phyloP scores from a whole-genome alignment of 2,329 filamentous ascomycete species.

The Pyrenochaeta sp. region DNA sequence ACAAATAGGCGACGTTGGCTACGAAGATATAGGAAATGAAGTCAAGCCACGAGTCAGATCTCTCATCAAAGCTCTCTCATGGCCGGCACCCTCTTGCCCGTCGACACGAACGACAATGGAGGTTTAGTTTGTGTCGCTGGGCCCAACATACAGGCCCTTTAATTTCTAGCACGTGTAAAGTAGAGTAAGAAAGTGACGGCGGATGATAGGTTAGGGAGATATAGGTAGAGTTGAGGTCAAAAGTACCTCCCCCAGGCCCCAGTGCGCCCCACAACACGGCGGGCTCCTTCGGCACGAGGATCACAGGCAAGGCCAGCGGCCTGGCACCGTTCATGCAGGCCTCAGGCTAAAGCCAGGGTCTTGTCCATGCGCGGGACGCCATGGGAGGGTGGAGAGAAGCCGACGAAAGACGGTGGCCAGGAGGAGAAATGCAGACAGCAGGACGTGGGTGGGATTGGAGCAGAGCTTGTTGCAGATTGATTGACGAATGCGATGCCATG shows the following conservation, averaged over 20 bases:
- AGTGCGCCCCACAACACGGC: slow-evolving; percentile 29
- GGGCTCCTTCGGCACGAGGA: slow-evolving; percentile 26
- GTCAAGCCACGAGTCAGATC: slow-evolving; percentile 46
- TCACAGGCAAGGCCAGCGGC: slow-evolving; percentile 23
- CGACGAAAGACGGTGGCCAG: slow-evolving; percentile 11
- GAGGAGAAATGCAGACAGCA: slow-evolving; percentile 7
- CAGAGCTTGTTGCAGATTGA: slow-evolving; percentile 42
- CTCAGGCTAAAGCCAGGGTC: slow-evolving; percentile 30
- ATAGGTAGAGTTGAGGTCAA: slow-evolving; percentile 41
- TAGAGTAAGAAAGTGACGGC: slow-evolving; percentile 17
- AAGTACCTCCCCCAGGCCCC: slow-evolving; percentile 21
- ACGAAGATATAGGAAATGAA: slow-evolving; percentile 42
- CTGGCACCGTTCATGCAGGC: slow-evolving; percentile 32
- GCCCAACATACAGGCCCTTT: slow-evolving; percentile 37
- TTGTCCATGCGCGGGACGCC: slow-evolving; percentile 10
- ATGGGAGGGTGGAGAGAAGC: slow-evolving; percentile 4
- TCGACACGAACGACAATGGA: slow-evolving; percentile 15
- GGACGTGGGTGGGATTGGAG: slow-evolving; percentile 28
- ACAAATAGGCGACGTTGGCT: slow-evolving; percentile 15
- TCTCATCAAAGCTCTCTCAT: slow-evolving; percentile 34
- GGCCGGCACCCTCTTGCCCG: slow-evolving; percentile 29
- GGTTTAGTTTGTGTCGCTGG: slow-evolving; percentile 19
- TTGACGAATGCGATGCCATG: slow-evolving; percentile 42
- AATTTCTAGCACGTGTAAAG: slow-evolving; percentile 36
- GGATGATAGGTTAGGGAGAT: slow-evolving; percentile 23